Conservation (phyloP, 2,329 filamentous ascomycete genomes). For the Ophiostoma ips region DNA sequence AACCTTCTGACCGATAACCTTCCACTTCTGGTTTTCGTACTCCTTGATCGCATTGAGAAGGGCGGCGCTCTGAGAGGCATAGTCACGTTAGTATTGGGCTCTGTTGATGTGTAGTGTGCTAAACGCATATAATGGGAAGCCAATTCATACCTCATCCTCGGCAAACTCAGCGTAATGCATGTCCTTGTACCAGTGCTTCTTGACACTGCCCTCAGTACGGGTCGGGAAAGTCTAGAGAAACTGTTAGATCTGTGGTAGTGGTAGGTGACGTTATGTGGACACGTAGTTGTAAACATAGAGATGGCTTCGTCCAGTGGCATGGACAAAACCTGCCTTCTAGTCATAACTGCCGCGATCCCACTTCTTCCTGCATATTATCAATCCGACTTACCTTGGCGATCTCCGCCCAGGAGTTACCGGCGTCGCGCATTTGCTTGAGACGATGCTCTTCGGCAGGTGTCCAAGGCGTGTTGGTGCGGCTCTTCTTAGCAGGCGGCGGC, state of each 20-base stretch:
- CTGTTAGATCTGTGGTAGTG: neutral
- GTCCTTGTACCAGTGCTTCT: constrained; percentile 99
- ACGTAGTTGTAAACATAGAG: too few relatives aligned
- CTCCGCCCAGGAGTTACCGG: constrained; percentile 89
- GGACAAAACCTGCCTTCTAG: too few relatives aligned
- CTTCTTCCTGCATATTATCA: neutral
- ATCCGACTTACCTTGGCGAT: constrained; percentile 72
- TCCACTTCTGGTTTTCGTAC: constrained; percentile 98
- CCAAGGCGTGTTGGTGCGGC: constrained; percentile 97
- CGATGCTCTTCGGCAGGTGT: constrained; percentile 86
- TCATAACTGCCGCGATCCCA: neutral
- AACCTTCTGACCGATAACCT: constrained; percentile 89
- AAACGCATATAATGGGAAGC: neutral
- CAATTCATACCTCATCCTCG: constrained; percentile 68
- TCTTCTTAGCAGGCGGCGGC: constrained; percentile 67
- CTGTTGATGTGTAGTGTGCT: neutral
- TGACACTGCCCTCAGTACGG: constrained; percentile 91
- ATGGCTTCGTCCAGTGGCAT: too few relatives aligned
- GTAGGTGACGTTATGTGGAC: neutral
- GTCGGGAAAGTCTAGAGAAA: constrained; percentile 70
- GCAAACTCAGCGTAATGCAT: constrained; percentile 99
- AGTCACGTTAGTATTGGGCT: constrained; percentile 1
- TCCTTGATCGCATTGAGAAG: constrained; percentile 92
- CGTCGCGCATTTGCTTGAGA: constrained; percentile 86
- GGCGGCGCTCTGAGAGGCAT: constrained; percentile 47